phyloP scores from a whole-genome alignment of 164 flowering plant species.

The Stephania yunnanensis region DNA sequence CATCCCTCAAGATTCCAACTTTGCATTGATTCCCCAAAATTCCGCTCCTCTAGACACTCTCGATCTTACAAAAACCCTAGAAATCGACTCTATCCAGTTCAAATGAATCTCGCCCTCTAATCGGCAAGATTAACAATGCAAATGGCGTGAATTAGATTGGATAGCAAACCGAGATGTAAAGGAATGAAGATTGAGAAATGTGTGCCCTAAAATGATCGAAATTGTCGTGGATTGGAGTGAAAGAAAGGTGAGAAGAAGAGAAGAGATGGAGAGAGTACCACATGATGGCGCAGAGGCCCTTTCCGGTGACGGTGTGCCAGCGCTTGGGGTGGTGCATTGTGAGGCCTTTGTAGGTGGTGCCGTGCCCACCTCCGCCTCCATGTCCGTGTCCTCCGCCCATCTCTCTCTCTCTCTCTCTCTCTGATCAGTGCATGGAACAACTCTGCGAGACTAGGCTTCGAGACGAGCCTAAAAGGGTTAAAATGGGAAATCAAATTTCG shows the following conservation, averaged over 20 bases:
- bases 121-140: not conserved
- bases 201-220: not conserved
- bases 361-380: slow-evolving; percentile 29
- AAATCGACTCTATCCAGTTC: not conserved
- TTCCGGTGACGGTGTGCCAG: slow-evolving; percentile 76
- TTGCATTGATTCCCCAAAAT: not conserved
- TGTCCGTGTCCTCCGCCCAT: slow-evolving; percentile 42
- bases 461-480: not conserved
- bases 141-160: not conserved
- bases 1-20: not conserved
- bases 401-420: not conserved
- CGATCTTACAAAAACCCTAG: not conserved
- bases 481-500: too few relatives aligned
- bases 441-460: not conserved
- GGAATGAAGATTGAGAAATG: not conserved
- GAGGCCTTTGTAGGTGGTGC: slow-evolving; percentile 49
- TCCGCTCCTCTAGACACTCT: not conserved
- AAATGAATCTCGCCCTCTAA: not conserved
- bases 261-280: slow-evolving; percentile 34
- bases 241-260: not conserved
- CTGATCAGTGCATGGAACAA: slow-evolving; percentile 14
- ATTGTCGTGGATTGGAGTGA: not conserved
- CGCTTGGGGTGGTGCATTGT: slow-evolving; percentile 66
- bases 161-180: not conserved
- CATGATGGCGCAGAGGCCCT: slow-evolving; percentile 86